These are phyloP conservation scores for Aquilaria malaccensis DNA, from an alignment of 345 rosid species.

Conservation along the genomic window DNA sequence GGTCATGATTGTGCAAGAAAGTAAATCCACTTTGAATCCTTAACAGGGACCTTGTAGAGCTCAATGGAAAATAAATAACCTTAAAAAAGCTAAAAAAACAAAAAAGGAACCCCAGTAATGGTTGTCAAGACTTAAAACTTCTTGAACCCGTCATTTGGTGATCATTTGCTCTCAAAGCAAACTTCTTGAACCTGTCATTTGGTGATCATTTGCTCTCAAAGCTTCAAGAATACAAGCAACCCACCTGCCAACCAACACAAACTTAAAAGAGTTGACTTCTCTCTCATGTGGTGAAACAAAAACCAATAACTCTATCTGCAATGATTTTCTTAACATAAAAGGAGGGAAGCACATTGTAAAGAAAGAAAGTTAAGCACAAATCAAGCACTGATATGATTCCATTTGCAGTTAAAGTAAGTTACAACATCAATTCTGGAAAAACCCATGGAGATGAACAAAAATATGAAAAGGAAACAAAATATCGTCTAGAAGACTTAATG, in stretches of 20 bases:
- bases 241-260: constrained; percentile 53
- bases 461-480: no score
- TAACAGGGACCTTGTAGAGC: constrained; percentile 6
- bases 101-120: neutral
- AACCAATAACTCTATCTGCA: no score
- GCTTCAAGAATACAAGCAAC: constrained; percentile 74
- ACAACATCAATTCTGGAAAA: no score
- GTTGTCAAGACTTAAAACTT: constrained; percentile 9
- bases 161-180: constrained; percentile 35
- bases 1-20: neutral
- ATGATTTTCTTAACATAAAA: no score
- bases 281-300: neutral
- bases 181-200: neutral
- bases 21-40: neutral
- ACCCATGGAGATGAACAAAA: no score
- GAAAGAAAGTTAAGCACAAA: no score
- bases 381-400: no score
- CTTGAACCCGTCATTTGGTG: constrained; percentile 18
- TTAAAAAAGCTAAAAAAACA: no score
- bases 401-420: no score
- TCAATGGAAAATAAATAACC: no score
- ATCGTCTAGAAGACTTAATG: no score
- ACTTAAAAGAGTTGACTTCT: neutral
- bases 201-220: constrained; percentile 21
- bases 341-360: no score